These are phyloP conservation scores for Plectosphaerella cucumerina DNA, from an alignment of 2,329 filamentous ascomycete species.

Conservation along the genomic window DNA sequence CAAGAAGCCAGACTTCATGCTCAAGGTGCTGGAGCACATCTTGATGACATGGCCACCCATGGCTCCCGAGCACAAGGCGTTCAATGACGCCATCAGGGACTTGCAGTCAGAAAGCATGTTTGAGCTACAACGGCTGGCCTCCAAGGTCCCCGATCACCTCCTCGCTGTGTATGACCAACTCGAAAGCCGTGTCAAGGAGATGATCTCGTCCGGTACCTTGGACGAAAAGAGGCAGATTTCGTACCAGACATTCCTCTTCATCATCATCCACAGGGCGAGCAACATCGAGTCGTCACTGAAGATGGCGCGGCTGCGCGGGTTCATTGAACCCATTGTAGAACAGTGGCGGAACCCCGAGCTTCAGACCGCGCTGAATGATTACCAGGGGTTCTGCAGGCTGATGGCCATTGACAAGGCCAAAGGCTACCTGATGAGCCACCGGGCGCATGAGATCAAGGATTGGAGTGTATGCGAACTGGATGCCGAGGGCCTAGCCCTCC, in stretches of 20 bases:
- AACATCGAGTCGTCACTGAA: slow-evolving; percentile 69
- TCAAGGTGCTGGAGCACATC: slow-evolving; percentile 88
- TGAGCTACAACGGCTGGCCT: slow-evolving; percentile 83
- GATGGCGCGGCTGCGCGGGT: slow-evolving; percentile 66
- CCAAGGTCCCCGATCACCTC: slow-evolving; percentile 88
- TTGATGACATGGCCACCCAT: slow-evolving; percentile 76
- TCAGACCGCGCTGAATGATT: slow-evolving; percentile 65
- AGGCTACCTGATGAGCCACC: slow-evolving; percentile 68
- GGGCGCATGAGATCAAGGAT: slow-evolving; percentile 72
- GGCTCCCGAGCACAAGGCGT: slow-evolving; percentile 65
- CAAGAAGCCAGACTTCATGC: slow-evolving; percentile 73
- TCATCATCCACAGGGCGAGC: slow-evolving; percentile 83
- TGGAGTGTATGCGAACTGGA: slow-evolving; percentile 80
- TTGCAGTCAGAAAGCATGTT: slow-evolving; percentile 80
- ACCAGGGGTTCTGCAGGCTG: slow-evolving; percentile 73
- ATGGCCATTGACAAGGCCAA: slow-evolving; percentile 78
- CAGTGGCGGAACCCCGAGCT: slow-evolving; percentile 75
- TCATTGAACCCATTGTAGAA: slow-evolving; percentile 76
- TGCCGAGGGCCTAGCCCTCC: slow-evolving; percentile 71
- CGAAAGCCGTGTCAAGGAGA: slow-evolving; percentile 75
- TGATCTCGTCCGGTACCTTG: slow-evolving; percentile 65
- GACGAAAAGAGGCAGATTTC: slow-evolving; percentile 84
- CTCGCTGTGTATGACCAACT: slow-evolving; percentile 84
- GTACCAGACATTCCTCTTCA: slow-evolving; percentile 87
- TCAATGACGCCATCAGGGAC: slow-evolving; percentile 86